Evolutionary conservation across 495 filamentous ascomycete genomes (phyloP).

Genomic region (Terfezia claveryi): DNA sequence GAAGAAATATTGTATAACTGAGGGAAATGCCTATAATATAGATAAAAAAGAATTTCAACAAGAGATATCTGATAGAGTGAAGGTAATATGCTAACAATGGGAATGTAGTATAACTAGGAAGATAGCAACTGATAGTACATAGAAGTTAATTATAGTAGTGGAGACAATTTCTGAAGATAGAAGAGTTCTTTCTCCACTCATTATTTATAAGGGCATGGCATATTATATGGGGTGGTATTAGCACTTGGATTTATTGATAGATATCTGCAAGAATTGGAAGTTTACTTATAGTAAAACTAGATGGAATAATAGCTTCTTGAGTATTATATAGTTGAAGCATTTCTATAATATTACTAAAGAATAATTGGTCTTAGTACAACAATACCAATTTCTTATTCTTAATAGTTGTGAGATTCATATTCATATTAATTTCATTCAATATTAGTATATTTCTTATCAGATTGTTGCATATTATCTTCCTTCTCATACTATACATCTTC

Average conservation of each 20-base stretch:
- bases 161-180: neutral
- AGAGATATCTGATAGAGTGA: neutral
- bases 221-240: neutral
- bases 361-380: neutral
- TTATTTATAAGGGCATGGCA: neutral
- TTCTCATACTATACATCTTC: conserved; percentile 4
- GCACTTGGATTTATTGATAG: neutral
- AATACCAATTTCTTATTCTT: conserved; percentile 2
- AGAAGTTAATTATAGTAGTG: neutral
- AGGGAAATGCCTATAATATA: neutral
- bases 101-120: neutral
- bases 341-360: conserved; percentile 7
- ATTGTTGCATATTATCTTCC: conserved; percentile 7
- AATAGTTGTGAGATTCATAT: conserved; percentile 6
- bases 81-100: neutral
- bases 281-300: conserved; percentile 9
- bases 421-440: conserved; percentile 6
- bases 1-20: neutral
- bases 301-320: conserved; percentile 13
- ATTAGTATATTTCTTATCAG: conserved; percentile 1
- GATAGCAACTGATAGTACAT: neutral
- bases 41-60: neutral
- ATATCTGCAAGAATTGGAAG: neutral
- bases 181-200: neutral
- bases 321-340: conserved; percentile 11